Conservation (phyloP, 768 basidiomycete species). For the Trametes cubensis region DNA sequence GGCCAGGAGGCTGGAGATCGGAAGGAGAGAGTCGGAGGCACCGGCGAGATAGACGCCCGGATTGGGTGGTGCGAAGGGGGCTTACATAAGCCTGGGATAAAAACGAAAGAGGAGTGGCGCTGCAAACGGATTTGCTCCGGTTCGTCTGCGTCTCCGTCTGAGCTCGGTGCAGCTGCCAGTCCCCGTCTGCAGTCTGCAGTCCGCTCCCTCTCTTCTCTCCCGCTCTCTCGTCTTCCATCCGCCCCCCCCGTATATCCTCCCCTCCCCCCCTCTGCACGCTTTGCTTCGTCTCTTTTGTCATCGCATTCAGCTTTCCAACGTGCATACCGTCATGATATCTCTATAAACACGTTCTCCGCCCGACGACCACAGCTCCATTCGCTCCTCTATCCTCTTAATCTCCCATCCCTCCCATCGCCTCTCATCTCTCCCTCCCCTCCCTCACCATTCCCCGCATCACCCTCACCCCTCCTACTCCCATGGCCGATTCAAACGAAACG, state of each 20-base stretch:
- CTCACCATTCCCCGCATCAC: slow-evolving; percentile 21
- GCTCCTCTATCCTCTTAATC: slow-evolving; percentile 16
- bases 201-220: slow-evolving; percentile 22
- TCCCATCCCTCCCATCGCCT: slow-evolving; percentile 21
- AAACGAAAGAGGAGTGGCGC: slow-evolving; percentile 27
- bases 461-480: slow-evolving; percentile 31
- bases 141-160: slow-evolving; percentile 13
- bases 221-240: slow-evolving; percentile 5
- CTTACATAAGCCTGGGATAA: slow-evolving; percentile 28
- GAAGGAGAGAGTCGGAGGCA: slow-evolving; percentile 2
- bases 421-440: slow-evolving; percentile 18
- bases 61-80: not conserved
- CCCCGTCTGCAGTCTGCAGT: slow-evolving; percentile 11
- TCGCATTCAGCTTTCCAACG: slow-evolving; percentile 28
- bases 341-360: slow-evolving; percentile 35
- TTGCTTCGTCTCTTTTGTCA: slow-evolving; percentile 23
- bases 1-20: not conserved
- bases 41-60: slow-evolving; percentile 6
- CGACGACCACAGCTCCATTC: slow-evolving; percentile 25
- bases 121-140: slow-evolving; percentile 28
- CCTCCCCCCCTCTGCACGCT: slow-evolving; percentile 21
- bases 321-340: slow-evolving; percentile 41
- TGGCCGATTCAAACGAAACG: slow-evolving; percentile 51
- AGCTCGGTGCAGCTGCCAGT: slow-evolving; percentile 1
- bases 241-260: not conserved